Evolutionary conservation across 2,329 filamentous ascomycete species (phyloP).

Genomic region (Talaromyces sp.): DNA sequence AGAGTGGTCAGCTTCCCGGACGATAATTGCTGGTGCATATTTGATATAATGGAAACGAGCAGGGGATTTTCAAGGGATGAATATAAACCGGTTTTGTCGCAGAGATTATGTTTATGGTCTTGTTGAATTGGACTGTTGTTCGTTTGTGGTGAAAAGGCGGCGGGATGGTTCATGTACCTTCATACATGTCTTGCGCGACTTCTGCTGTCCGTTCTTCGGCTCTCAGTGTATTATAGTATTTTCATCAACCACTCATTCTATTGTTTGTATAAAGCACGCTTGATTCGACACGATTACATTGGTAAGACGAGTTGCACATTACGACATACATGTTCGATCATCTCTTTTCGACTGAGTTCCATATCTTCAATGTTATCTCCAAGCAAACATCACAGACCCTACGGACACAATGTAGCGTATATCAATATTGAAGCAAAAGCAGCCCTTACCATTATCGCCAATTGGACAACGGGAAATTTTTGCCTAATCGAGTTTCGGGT

Average conservation of each 20-base stretch:
- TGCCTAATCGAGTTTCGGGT: conserved; percentile 10
- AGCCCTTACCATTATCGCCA: background rate
- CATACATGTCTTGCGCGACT: background rate
- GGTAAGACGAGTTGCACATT: background rate
- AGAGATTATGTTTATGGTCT: background rate
- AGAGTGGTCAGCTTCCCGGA: conserved; percentile 53
- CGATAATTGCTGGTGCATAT: conserved; percentile 24
- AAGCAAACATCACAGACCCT: background rate
- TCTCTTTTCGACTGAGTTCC: background rate
- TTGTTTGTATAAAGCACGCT: background rate
- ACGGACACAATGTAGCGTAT: background rate
- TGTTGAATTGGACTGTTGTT: background rate
- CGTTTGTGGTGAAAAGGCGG: background rate
- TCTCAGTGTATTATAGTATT: conserved; percentile 14
- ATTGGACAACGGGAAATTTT: background rate
- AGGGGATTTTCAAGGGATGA: background rate
- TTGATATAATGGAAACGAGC: background rate
- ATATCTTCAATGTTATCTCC: background rate
- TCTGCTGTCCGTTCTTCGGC: conserved; percentile 1
- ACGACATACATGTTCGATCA: background rate
- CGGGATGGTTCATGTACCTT: background rate
- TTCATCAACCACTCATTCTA: conserved; percentile 6
- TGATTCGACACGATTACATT: background rate
- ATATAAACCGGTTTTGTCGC: background rate
- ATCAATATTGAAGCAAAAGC: background rate